These are phyloP conservation scores for Astrothelium subdiscretum DNA, from an alignment of 495 filamentous ascomycete species.

Conservation along the genomic window DNA sequence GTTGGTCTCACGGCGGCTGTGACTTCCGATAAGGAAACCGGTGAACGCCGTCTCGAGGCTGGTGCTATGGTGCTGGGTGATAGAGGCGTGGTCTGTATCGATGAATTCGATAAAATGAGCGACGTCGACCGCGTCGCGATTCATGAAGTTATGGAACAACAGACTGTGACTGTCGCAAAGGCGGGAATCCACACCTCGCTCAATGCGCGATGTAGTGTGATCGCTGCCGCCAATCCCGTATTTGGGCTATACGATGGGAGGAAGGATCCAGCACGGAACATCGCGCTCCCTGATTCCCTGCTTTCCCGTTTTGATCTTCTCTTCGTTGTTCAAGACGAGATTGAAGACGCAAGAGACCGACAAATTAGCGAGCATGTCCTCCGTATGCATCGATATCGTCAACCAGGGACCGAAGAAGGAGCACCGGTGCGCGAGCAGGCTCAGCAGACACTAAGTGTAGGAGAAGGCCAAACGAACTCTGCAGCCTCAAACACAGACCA, in stretches of 20 bases:
- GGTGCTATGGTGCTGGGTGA: conserved; percentile 99
- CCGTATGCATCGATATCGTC: conserved; percentile 93
- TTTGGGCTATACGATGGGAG: conserved; percentile 98
- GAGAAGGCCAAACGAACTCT: conserved; percentile 52
- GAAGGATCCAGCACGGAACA: conserved; percentile 98
- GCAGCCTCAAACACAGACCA: conserved; percentile 40
- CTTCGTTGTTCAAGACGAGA: conserved; percentile 96
- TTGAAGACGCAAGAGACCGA: conserved; percentile 82
- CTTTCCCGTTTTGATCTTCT: conserved; percentile 98
- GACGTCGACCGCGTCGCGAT: conserved; percentile 97
- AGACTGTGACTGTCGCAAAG: conserved; percentile 98
- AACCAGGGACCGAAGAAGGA: conserved; percentile 89
- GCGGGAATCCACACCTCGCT: conserved; percentile 96
- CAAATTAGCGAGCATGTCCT: conserved; percentile 94
- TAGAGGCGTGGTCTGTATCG: conserved; percentile 95
- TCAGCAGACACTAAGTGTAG: conserved; percentile 78
- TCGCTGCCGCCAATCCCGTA: conserved; percentile 94
- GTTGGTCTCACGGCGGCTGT: conserved; percentile 97
- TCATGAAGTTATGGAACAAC: conserved; percentile 99
- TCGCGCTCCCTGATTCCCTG: conserved; percentile 92
- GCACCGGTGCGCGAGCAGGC: conserved; percentile 85
- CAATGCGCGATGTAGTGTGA: conserved; percentile 92
- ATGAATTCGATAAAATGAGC: conserved; percentile 99
- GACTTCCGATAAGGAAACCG: conserved; percentile 93
- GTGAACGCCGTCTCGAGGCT: conserved; percentile 86